Conservation (phyloP, 352 stramenopile genomes). For the Phytophthora ramorum region DNA sequence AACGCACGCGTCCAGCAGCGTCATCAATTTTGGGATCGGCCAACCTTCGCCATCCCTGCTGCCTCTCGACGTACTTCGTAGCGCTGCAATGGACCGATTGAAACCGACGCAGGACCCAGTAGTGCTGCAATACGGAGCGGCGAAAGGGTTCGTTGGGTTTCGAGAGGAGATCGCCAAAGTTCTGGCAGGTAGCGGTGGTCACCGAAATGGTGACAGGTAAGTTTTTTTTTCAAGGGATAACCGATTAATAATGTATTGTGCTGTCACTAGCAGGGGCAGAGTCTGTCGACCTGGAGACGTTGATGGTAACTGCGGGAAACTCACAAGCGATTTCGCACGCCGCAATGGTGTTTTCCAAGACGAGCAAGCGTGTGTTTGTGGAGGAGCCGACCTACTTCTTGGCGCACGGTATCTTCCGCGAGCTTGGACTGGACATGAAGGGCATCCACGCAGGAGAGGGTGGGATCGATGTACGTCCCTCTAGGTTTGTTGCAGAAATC, state of each 20-base stretch:
- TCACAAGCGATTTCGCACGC: constrained; percentile 92
- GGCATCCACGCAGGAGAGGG: constrained; percentile 79
- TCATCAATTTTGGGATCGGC: constrained; percentile 90
- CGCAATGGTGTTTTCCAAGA: constrained; percentile 72
- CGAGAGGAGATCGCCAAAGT: constrained; percentile 69
- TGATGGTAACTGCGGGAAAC: constrained; percentile 93
- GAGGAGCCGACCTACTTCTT: constrained; percentile 95
- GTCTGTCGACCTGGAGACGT: constrained; percentile 47
- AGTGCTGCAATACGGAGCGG: constrained; percentile 81
- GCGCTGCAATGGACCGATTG: constrained; percentile 58
- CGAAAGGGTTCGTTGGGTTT: constrained; percentile 74
- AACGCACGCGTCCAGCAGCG: constrained; percentile 57
- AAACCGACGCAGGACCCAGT: constrained; percentile 53
- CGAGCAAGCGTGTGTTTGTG: constrained; percentile 89
- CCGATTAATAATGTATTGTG: not conserved
- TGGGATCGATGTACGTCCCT: constrained; percentile 65
- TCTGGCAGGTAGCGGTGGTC: constrained; percentile 45
- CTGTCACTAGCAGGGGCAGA: not conserved
- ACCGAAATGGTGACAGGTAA: constrained; percentile 7
- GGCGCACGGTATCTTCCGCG: constrained; percentile 91
- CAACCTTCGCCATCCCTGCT: constrained; percentile 83
- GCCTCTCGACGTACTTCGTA: constrained; percentile 67
- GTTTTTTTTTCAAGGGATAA: not conserved
- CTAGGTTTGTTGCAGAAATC: not conserved
- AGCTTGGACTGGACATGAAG: constrained; percentile 84